These are phyloP conservation scores for Dothiorella sarmentorum DNA, from an alignment of 2,329 filamentous ascomycete species.

Conservation along the genomic window DNA sequence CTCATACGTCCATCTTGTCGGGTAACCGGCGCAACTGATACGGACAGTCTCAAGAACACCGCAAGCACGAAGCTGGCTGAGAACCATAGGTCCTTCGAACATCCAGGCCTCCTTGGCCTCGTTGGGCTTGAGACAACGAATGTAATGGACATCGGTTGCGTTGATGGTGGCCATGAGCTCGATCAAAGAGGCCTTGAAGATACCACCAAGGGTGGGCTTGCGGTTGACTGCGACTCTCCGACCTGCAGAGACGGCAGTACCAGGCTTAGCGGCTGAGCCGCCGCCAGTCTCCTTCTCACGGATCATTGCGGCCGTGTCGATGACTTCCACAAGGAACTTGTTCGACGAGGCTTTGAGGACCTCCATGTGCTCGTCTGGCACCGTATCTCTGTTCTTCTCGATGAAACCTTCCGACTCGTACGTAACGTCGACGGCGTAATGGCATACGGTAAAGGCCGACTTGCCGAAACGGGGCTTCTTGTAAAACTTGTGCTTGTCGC, in stretches of 20 bases:
- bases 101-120: slow-evolving; percentile 96
- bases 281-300: slow-evolving; percentile 77
- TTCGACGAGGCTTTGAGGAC: slow-evolving; percentile 83
- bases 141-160: slow-evolving; percentile 97
- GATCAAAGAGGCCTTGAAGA: slow-evolving; percentile 97
- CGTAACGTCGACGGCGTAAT: slow-evolving; percentile 96
- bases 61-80: slow-evolving; percentile 94
- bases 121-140: slow-evolving; percentile 98
- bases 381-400: slow-evolving; percentile 98
- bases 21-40: slow-evolving; percentile 96
- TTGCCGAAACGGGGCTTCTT: slow-evolving; percentile 98
- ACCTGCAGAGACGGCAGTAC: slow-evolving; percentile 59
- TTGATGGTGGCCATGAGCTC: slow-evolving; percentile 98
- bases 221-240: slow-evolving; percentile 90
- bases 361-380: slow-evolving; percentile 96
- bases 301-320: slow-evolving; percentile 80
- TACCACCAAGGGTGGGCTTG: slow-evolving; percentile 95
- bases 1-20: slow-evolving; percentile 97
- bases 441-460: slow-evolving; percentile 94
- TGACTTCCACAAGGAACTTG: slow-evolving; percentile 75
- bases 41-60: slow-evolving; percentile 98
- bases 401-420: slow-evolving; percentile 99
- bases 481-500: slow-evolving; percentile 92
- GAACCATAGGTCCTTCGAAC: slow-evolving; percentile 97
- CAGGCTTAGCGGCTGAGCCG: slow-evolving; percentile 66